Evolutionary conservation across 169 alveolate species (phyloP), one percentile per base, ranked within the genome.

Genomic region (Cryptosporidium bovis): DNA sequence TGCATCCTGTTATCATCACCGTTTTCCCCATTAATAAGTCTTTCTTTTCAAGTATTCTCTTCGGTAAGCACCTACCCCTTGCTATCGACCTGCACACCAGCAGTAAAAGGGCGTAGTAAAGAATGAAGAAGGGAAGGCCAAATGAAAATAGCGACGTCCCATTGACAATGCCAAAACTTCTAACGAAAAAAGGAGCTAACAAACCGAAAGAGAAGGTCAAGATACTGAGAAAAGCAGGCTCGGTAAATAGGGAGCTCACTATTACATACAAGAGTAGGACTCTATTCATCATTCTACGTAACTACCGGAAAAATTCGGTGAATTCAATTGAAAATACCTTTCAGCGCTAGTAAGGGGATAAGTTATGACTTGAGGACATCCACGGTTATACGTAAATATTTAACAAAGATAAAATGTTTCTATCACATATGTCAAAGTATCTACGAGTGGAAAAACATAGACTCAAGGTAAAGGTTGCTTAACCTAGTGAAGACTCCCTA

Each of bases 1-100:
- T 87, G 15, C 93, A 90, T 18, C 96, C 96, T 2, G 94, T 92
- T 1, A 92, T 90, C 4, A 90, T 53, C 10, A 90, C 90, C 4
- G 83, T 85, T 13, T 82, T 51, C 16, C 87, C 84, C 15, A 51
- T 50, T 71, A 90, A 24, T 60, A 77, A 33, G 15, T 36, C 29
- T 8, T 24, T 27, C 20, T 62, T 27, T 20, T 8, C 27, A 20
- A 77, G 29, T 10, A 44, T 44, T 18, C 44, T 44, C 24, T 12
- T 20, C 8, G 87, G 65, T 18, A 77, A 48, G 40, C 64, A 60
- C n/a, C 12, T 60, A 1, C 87, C 87, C 2, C 40, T 20, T 29
- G 87, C 29, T 20, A 77, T 29, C 2, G 34, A 15, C 13, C 64
- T 56, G 51, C 87, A 77, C 15, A 56, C 64, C 6, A 33, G 40